Conservation (phyloP, 176 grass and related monocot species). For the Avena eriantha region DNA sequence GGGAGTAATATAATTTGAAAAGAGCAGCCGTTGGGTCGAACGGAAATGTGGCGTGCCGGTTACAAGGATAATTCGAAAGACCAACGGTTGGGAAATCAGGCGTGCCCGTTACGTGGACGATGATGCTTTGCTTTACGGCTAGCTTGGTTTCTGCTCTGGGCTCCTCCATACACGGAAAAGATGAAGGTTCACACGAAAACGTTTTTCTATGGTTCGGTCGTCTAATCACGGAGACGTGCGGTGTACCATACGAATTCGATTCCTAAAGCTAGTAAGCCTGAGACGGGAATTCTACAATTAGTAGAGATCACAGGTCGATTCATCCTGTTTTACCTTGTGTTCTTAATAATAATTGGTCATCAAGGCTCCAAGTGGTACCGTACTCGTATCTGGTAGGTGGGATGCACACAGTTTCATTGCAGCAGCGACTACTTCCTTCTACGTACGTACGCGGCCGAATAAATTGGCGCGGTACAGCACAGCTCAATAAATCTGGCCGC, state of each 20-base stretch:
- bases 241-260: background rate
- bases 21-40: no score
- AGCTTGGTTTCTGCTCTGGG: background rate
- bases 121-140: conserved; percentile 20
- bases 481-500: background rate
- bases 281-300: no score
- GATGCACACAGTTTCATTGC: background rate
- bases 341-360: background rate
- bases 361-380: background rate
- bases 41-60: background rate
- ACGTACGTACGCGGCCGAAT: conserved; percentile 14
- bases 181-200: background rate
- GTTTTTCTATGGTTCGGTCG: background rate
- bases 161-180: background rate
- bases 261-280: background rate
- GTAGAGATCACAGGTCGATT: no score
- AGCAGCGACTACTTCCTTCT: background rate
- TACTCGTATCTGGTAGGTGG: background rate
- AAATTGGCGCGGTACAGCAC: background rate
- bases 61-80: background rate
- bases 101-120: background rate
- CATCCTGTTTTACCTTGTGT: no score
- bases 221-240: background rate
- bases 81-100: background rate
- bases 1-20: no score